Conservation (phyloP, 192 early-diverging fungal genomes). For the Paraglomus brasilianum region DNA sequence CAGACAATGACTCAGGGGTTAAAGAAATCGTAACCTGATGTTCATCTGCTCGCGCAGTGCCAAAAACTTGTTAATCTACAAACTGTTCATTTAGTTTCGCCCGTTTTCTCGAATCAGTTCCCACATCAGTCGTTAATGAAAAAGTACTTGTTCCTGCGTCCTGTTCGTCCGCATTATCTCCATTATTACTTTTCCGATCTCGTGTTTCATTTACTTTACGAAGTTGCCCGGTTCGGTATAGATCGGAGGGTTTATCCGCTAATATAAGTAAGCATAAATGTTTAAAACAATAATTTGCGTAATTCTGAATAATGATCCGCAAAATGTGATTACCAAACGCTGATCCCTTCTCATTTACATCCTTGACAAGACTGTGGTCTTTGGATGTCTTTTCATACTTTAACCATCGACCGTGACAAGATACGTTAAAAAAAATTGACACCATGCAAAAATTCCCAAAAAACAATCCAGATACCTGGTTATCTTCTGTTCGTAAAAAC, state of each 20-base stretch:
- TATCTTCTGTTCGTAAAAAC: constrained; percentile 32
- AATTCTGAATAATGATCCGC: neutral
- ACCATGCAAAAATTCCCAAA: neutral
- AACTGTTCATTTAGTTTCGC: no score
- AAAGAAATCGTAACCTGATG: no score
- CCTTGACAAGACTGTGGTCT: constrained; percentile 33
- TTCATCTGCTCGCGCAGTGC: no score
- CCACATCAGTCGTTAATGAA: no score
- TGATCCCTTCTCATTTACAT: constrained; percentile 41
- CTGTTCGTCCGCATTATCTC: constrained; percentile 38
- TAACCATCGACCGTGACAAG: neutral
- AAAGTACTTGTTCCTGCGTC: constrained; percentile 20
- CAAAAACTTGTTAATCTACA: no score
- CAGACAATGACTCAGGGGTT: no score
- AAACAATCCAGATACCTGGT: constrained; percentile 23
- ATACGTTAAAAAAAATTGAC: neutral
- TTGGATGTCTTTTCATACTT: constrained; percentile 20
- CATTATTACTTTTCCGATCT: constrained; percentile 41
- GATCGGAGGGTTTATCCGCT: constrained; percentile 47
- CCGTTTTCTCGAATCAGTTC: no score
- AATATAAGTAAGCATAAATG: neutral
- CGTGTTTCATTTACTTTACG: constrained; percentile 48
- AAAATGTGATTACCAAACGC: constrained; percentile 23
- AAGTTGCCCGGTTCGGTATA: constrained; percentile 46
- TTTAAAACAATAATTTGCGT: neutral